phyloP scores from a whole-genome alignment of 345 rosid species.

The Leavenworthia alabamica region DNA sequence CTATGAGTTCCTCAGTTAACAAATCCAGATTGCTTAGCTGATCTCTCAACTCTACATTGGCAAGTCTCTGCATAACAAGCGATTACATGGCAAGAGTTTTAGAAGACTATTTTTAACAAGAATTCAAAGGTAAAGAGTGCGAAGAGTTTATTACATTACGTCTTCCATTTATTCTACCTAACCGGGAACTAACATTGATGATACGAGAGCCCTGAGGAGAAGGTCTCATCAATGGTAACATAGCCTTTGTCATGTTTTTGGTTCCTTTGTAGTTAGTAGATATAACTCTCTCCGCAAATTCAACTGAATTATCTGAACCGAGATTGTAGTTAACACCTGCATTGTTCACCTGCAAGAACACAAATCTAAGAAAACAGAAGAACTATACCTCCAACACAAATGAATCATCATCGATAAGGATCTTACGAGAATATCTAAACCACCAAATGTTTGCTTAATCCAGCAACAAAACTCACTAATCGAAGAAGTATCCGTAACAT shows the following conservation, averaged over 20 bases:
- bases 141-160: conserved; percentile 59
- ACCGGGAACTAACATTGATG: conserved; percentile 72
- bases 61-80: conserved; percentile 48
- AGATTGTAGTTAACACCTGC: conserved; percentile 84
- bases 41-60: conserved; percentile 49
- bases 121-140: not conserved
- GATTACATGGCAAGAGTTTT: not conserved
- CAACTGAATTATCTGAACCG: conserved; percentile 70
- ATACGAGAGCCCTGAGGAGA: conserved; percentile 73
- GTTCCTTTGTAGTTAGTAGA: conserved; percentile 74
- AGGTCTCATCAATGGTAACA: conserved; percentile 78
- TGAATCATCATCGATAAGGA: not conserved
- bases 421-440: conserved; percentile 32
- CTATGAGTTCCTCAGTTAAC: conserved; percentile 67
- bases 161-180: conserved; percentile 67
- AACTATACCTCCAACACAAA: not conserved
- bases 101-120: not conserved
- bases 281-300: conserved; percentile 49
- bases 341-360: conserved; percentile 69
- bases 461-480: conserved; percentile 22
- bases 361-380: not conserved
- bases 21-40: conserved; percentile 46
- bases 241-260: conserved; percentile 58
- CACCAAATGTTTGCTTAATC: conserved; percentile 31
- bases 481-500: conserved; percentile 15